phyloP scores from a whole-genome alignment of 768 basidiomycete genomes.

The Tylopilus intermedius region DNA sequence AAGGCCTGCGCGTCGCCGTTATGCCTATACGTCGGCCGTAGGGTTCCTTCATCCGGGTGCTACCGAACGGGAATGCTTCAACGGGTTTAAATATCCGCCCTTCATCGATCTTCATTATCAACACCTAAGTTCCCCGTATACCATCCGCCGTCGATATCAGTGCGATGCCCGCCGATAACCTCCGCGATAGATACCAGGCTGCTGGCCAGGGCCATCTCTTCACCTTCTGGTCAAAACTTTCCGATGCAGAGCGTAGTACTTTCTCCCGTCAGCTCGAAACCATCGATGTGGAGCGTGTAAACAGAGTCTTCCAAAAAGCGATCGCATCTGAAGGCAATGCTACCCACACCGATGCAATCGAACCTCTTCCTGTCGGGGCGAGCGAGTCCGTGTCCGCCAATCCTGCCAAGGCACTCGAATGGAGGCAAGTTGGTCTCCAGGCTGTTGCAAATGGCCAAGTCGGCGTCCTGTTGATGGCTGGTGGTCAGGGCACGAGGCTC shows the following conservation, averaged over 20 bases:
- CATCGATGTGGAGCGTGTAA: constrained; percentile 88
- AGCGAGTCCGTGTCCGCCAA: constrained; percentile 57
- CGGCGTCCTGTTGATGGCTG: constrained; percentile 96
- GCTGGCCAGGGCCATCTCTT: constrained; percentile 89
- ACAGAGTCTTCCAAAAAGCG: constrained; percentile 79
- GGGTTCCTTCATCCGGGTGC: constrained; percentile 12
- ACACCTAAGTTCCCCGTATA: not conserved
- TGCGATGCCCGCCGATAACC: constrained; percentile 51
- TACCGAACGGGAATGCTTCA: constrained; percentile 14
- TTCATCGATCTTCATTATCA: not conserved
- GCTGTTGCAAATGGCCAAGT: constrained; percentile 82
- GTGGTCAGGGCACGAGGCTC: constrained; percentile 93
- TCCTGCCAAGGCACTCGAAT: constrained; percentile 57
- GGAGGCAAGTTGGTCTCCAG: constrained; percentile 73
- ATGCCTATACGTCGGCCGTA: not conserved
- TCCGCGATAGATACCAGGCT: constrained; percentile 61
- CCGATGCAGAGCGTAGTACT: constrained; percentile 53
- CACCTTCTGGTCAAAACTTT: constrained; percentile 76
- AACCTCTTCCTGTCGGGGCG: constrained; percentile 76
- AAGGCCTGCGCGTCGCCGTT: no score
- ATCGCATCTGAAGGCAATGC: constrained; percentile 57
- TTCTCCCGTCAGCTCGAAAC: constrained; percentile 69
- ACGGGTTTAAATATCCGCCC: constrained; percentile 11
- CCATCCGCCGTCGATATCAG: not conserved
- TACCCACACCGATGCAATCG: constrained; percentile 49